Evolutionary conservation across 305 asterid species (phyloP).

Genomic region (Solanum aculeatissimum): DNA sequence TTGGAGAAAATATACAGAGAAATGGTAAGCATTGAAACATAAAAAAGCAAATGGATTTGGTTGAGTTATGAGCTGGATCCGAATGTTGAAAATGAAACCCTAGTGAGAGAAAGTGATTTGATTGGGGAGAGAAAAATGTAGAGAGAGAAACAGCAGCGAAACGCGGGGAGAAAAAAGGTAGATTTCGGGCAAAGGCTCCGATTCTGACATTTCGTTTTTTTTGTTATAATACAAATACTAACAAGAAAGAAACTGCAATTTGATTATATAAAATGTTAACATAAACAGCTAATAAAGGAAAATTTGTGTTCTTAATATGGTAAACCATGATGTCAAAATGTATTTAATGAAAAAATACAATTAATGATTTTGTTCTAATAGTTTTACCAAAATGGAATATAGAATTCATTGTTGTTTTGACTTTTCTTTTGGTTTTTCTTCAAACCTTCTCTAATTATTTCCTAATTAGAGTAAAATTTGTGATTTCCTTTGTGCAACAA

Average conservation of each 20-base stretch:
- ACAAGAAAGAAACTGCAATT: not conserved
- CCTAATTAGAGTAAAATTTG: not conserved
- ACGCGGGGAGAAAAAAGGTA: not conserved
- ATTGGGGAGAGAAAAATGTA: conserved; percentile 2
- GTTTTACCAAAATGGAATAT: not conserved
- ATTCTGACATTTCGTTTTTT: not conserved
- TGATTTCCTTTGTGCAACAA: not conserved
- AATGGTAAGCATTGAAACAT: not conserved
- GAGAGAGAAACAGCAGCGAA: conserved; percentile 3
- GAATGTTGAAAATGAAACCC: conserved; percentile 23
- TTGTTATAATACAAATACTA: not conserved
- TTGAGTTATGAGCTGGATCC: conserved; percentile 18
- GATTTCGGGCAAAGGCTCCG: not conserved
- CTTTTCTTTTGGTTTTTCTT: not conserved
- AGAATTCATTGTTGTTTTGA: not conserved
- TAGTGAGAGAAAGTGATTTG: conserved; percentile 26
- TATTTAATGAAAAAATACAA: not conserved
- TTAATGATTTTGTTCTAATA: not conserved
- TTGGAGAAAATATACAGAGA: not conserved
- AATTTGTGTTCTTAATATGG: not conserved
- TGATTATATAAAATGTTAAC: not conserved
- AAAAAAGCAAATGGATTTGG: not conserved
- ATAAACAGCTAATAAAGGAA: not conserved
- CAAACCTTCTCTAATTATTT: not conserved
- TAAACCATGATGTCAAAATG: not conserved